phyloP scores from a whole-genome alignment of 495 filamentous ascomycete genomes.

The Neurospora africana region DNA sequence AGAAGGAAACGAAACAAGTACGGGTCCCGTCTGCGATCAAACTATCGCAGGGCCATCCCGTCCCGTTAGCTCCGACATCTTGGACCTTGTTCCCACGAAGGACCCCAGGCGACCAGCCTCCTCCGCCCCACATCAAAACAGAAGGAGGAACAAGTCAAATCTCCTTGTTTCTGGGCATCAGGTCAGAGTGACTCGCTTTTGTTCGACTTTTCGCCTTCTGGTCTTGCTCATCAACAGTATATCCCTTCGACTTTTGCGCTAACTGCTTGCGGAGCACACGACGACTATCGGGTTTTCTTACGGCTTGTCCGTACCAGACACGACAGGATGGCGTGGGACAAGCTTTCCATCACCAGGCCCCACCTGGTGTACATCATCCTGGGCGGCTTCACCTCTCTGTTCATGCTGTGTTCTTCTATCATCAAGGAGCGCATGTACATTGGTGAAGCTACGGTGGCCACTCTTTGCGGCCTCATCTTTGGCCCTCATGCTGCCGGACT shows the following conservation, averaged over 20 bases:
- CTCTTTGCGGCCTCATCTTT: constrained; percentile 93
- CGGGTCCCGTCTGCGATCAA: neutral
- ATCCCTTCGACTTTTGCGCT: neutral
- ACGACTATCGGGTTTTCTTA: neutral
- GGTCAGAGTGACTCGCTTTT: neutral
- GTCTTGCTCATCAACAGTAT: neutral
- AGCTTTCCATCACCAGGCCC: constrained; percentile 83
- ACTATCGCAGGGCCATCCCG: neutral
- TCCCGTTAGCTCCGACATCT: neutral
- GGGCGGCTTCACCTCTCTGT: constrained; percentile 93
- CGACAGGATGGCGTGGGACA: constrained; percentile 74
- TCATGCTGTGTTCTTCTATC: constrained; percentile 95
- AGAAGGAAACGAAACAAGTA: neutral
- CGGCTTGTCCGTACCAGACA: neutral
- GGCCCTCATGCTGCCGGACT: constrained; percentile 89
- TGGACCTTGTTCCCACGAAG: neutral
- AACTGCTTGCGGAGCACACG: neutral
- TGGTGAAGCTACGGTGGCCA: constrained; percentile 95
- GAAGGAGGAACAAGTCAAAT: neutral
- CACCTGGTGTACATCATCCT: constrained; percentile 98
- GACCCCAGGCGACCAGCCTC: neutral
- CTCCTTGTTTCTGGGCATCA: neutral
- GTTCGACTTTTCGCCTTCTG: neutral
- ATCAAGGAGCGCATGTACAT: constrained; percentile 99
- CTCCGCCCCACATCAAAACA: neutral